Evolutionary conservation across 208 protist species (phyloP), one percentile per base, ranked within the genome.

Genomic region (Blastocrithidia nonstop): DNA sequence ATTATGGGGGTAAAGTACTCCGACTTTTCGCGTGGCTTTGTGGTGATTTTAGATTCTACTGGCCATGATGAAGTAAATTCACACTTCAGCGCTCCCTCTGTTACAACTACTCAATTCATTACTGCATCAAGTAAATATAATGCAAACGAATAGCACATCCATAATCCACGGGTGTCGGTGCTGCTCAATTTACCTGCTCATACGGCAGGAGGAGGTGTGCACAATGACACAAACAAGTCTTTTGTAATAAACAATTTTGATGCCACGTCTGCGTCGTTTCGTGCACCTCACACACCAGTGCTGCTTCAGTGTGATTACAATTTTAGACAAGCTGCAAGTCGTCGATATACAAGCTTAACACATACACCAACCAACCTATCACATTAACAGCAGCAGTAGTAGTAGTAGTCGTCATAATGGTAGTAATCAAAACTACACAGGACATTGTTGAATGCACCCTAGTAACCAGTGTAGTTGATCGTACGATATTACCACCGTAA

Each of bases 1-100:
- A 71, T 88, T 9, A 75, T 88, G 58, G 72, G 72, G 6, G 66
- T 88, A 4, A 82, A 82, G 57, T 75, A 75, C 52, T 80, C 71
- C 1, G 77, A 88, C 32, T 80, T 87, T 56, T 52, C 59, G 13
- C 71, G 63, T 11, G 72, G 71, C 23, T 83, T 83, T 44, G 77
- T 59, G n/a, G 11, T 83, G 17, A 41, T 88, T 21, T 57, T 82
- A 7, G 72, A 88, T 57, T 82, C 77, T 23, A 67, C 80, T 3
- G 72, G 77, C 4, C 61, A 79, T 31, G 35, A 46, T 17, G 41
- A 51, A 27, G 41, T n/a, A n/a, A 46, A 11, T 11, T n/a, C 29
- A n/a, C 29, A n/a, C 29, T 15, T 11, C 29, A 35, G 29, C 29
- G n/a, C 11, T n/a, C 11, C n/a, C 11, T 15, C 29, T 15, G n/a